These are phyloP conservation scores for Apodospora peruviana DNA, from an alignment of 495 filamentous ascomycete species.

Conservation along the genomic window DNA sequence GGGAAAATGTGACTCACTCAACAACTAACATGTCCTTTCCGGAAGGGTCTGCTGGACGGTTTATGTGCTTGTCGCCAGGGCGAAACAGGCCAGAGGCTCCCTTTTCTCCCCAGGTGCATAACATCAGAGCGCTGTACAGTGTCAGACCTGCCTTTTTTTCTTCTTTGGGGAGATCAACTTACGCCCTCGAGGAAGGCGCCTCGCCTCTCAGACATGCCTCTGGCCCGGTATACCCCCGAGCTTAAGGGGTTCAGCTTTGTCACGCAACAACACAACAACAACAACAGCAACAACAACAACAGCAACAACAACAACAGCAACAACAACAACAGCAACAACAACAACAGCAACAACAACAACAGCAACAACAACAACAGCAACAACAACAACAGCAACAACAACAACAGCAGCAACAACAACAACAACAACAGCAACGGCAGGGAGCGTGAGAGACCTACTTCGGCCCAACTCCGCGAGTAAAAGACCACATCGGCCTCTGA, in stretches of 20 bases:
- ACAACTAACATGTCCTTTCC: conserved; percentile 40
- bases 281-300: no score
- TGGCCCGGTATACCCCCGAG: conserved; percentile 25
- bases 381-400: no score
- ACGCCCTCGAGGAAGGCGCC: conserved; percentile 21
- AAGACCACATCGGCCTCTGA: conserved; percentile 62
- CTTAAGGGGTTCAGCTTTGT: conserved; percentile 11
- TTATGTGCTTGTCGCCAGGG: conserved; percentile 29
- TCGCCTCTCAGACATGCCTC: conserved; percentile 31
- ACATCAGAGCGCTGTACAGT: conserved; percentile 47
- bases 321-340: no score
- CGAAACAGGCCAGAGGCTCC: conserved; percentile 50
- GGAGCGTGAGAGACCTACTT: no score
- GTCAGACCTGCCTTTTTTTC: neutral
- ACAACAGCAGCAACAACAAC: no score
- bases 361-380: no score
- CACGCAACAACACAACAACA: neutral
- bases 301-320: no score
- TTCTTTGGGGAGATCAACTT: conserved; percentile 10
- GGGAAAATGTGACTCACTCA: conserved; percentile 49
- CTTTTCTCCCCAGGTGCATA: conserved; percentile 63
- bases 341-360: no score
- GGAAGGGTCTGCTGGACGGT: conserved; percentile 41
- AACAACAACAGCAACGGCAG: no score
- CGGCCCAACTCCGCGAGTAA: conserved; percentile 66